Evolutionary conservation across 352 stramenopile genomes (phyloP).

Genomic region (Globisporangium nodosum): DNA sequence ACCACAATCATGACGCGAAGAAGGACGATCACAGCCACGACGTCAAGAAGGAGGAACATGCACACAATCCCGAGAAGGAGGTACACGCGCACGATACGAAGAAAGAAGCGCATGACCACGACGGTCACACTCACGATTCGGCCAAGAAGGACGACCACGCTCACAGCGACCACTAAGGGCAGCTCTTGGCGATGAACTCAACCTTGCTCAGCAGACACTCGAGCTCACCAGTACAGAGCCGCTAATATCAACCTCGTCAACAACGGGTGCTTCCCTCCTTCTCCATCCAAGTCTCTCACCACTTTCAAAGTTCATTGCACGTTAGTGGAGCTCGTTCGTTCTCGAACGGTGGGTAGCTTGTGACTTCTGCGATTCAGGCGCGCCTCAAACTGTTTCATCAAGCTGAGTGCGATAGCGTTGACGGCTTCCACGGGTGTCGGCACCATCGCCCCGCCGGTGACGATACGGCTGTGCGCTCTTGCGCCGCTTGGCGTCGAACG

Average conservation of each 20-base stretch:
- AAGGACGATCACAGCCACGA: background rate
- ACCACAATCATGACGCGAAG: background rate
- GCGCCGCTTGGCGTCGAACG: slow-evolving; percentile 46
- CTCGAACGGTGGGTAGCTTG: background rate
- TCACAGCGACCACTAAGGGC: background rate
- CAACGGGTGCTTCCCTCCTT: background rate
- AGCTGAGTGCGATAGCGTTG: too few species aligned
- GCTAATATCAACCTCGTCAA: background rate
- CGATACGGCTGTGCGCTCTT: background rate
- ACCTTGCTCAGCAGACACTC: background rate
- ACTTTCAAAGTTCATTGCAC: background rate
- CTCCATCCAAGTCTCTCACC: background rate
- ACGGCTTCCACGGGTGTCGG: too few species aligned
- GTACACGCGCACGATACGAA: background rate
- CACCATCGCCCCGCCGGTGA: too few species aligned
- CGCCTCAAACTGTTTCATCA: too few species aligned
- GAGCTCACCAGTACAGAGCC: background rate
- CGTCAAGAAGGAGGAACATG: background rate
- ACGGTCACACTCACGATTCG: too few species aligned
- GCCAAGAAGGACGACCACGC: background rate
- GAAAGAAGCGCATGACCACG: too few species aligned
- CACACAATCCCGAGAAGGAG: background rate
- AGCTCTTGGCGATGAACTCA: background rate
- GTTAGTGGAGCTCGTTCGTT: background rate
- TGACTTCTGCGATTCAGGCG: too few species aligned